Percentiles rank a stretch among this genome's conserved stretches.
These are phyloP conservation scores for Mikania micrantha DNA, from an alignment of 129 eudicot species.

Conservation along the genomic window DNA sequence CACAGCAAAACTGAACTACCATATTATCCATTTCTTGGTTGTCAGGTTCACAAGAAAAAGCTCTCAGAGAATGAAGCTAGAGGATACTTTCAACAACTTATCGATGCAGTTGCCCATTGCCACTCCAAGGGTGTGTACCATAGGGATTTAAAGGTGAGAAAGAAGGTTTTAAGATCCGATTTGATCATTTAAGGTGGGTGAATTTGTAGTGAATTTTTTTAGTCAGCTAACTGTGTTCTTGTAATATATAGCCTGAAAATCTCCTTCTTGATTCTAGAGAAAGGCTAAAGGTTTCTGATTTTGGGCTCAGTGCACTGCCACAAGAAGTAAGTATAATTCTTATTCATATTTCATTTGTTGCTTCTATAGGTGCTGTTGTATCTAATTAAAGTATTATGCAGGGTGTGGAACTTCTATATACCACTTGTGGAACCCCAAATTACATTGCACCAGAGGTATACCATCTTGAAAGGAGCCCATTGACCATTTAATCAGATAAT, in stretches of 20 bases:
- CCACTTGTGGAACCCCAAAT: constrained; percentile 98
- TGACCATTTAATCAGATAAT: neutral
- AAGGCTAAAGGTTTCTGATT: constrained; percentile 94
- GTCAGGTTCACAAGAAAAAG: constrained; percentile 72
- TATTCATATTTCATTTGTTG: neutral
- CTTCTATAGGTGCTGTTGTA: neutral
- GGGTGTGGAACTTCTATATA: constrained; percentile 96
- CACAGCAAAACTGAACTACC: constrained; percentile 2
- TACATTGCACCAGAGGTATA: constrained; percentile 98
- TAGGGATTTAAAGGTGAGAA: constrained; percentile 84
- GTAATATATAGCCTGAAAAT: constrained; percentile 74
- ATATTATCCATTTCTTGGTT: constrained; percentile 21
- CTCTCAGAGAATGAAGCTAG: constrained; percentile 83
- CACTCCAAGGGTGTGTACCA: constrained; percentile 95
- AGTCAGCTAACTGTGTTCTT: constrained; percentile 20
- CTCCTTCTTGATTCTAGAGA: constrained; percentile 80
- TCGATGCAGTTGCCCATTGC: constrained; percentile 92
- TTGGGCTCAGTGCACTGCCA: constrained; percentile 93
- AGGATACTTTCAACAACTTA: constrained; percentile 91
- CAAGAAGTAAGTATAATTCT: constrained; percentile 56
- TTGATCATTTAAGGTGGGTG: neutral
- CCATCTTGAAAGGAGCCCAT: constrained; percentile 1
- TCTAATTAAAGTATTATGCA: constrained; percentile 26
- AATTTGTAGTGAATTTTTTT: neutral
- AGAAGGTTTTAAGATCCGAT: neutral